A percentile compares a stretch with the other conserved stretches of the same genome.
phyloP scores from a whole-genome alignment of 2,329 filamentous ascomycete species.

The Pseudogymnoascus sp. region DNA sequence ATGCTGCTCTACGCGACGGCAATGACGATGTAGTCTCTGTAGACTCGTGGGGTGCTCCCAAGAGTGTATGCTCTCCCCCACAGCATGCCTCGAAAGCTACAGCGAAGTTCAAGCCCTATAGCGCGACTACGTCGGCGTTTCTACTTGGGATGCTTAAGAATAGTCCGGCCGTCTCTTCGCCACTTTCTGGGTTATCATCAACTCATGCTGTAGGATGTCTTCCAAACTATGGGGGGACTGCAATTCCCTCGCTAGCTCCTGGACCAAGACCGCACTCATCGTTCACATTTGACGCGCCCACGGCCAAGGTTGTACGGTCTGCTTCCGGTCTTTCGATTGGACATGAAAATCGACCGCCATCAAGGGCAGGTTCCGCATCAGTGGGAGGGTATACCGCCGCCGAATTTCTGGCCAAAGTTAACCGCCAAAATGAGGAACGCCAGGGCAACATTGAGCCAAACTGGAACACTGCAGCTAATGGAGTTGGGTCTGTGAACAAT shows the following conservation, averaged over 20 bases:
- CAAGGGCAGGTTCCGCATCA: not conserved
- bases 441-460: not conserved
- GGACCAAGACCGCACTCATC: not conserved
- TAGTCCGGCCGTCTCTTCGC: slow-evolving; percentile 14
- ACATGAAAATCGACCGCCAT: not conserved
- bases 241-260: slow-evolving; percentile 27
- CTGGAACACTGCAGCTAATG: not conserved
- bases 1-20: not conserved
- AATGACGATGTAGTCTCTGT: slow-evolving; percentile 16
- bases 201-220: slow-evolving; percentile 28
- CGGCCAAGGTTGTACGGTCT: not conserved
- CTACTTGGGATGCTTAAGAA: slow-evolving; percentile 28
- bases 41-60: slow-evolving; percentile 18
- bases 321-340: not conserved
- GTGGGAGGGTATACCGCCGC: not conserved
- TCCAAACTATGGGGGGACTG: slow-evolving; percentile 27
- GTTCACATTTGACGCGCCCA: not conserved
- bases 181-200: slow-evolving; percentile 26
- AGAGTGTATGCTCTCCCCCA: not conserved
- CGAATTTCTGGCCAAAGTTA: slow-evolving; percentile 2
- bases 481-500: not conserved
- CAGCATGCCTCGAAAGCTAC: not conserved
- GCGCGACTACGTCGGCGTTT: not conserved
- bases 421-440: not conserved
- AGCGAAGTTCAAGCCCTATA: not conserved